Base-by-base conservation (phyloP, 768 basidiomycete genomes). In the Steccherinum ochraceum region DNA sequence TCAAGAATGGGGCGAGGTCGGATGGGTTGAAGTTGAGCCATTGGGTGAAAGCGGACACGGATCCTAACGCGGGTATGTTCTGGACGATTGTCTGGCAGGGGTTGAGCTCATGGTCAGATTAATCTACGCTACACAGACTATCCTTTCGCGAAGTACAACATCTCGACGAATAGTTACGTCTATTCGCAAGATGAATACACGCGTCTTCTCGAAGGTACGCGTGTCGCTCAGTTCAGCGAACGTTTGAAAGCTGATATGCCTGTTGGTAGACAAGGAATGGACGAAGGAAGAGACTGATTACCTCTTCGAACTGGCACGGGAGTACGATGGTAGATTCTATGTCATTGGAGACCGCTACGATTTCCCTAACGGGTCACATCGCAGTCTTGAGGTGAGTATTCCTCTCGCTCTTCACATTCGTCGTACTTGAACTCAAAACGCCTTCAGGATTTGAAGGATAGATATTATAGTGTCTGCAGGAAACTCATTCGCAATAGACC, bases 241-340 rank as follows among this genome's bases (percentile, higher is more conserved):
- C 12, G n/a, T 27, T 2, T n/a, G 21, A 26, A 35, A 46, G 19
- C 23, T 19, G 43, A 24, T 20, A 18, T 46, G 16, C 16, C 30
- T 30, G 21, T 21, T 49, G n/a, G n/a, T n/a, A 85, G 95, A 94
- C 59, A 71, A 70, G 10, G 85, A 86, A 53, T 98, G 96, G 96
- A 79, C 89, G 4, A 87, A 86, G 58, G 90, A 93, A 57, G 93
- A 97, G 67, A 97, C 96, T 0, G 88, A 92, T 63, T 92, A 97
- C 62, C 77, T 99, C 1, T 95, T 98, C 67, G 70, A 70, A 2
- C 66, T 95, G 7, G 83, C 87, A 7, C 75, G 78, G 46, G 83
- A 89, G 47, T 98, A 88, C 57, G 94, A 97, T 65, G 72, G 81
- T 11, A 79, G 95, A 41, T 98, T 94, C 80, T 86, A 89, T 63